Evolutionary conservation across 2,329 filamentous ascomycete species (phyloP), one percentile per base, ranked within the genome.

Genomic region (Cercospora beticola): DNA sequence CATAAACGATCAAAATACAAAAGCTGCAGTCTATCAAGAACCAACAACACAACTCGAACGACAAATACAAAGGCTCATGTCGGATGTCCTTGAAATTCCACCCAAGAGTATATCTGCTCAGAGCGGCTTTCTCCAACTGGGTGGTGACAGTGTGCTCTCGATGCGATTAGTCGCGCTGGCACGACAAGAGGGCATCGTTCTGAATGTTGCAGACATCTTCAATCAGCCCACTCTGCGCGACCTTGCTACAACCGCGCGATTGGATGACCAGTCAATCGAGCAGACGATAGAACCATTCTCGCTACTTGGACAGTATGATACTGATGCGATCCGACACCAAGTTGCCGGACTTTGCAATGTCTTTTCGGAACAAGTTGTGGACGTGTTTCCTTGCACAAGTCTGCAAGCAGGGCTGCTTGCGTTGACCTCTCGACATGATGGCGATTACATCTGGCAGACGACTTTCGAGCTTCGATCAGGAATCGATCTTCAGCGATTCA

Each of bases 191-290:
- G 79, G 79, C 1, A 67, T 81, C 16, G 75, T 73, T 16, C 69
- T 84, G 1, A 79, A 77, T 0, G 82, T 84, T 2, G 78, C 78
- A 5, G 79, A 82, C 62, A 79, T 83, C 21, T 84, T 84, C 74
- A 66, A 67, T 10, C 43, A 65, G 3, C 70, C 72, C n/a, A 62
- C 65, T 30, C 46, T 67, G 5, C 33, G 58, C 16, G 65, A 26
- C 6, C 57, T 66, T 18, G 64, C 56, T 30, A 26, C 40, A 12
- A 52, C 31, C 5, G 49, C 58, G n/a, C 58, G 33, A 18, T 30
- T n/a, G 16, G n/a, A 58, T 23, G 21, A 28, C 12, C 16, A 66
- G 18, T 57, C 5, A 10, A 30, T 33, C 40, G 18, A 62, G 59
- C 40, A 63, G 40, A 46, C 33, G 5, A 33, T 62, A 4, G 23